phyloP scores from a whole-genome alignment of 2,329 filamentous ascomycete species.

The Pestalotiopsis sp. region DNA sequence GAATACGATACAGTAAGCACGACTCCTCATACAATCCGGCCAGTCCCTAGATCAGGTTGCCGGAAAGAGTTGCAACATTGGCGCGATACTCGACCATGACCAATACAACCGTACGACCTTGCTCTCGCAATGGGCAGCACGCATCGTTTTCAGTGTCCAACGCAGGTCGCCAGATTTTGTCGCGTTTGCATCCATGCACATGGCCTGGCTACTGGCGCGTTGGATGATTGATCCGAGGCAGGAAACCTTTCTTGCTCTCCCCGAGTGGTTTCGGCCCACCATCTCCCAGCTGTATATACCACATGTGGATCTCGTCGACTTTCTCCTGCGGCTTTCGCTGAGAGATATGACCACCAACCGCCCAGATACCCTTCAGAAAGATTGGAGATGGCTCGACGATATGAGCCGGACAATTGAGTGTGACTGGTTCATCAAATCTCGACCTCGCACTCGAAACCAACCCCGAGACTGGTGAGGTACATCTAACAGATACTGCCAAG shows the following conservation, averaged over 20 bases:
- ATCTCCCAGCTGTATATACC: neutral
- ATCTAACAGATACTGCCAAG: neutral
- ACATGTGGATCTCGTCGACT: conserved; percentile 6
- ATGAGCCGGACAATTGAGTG: neutral
- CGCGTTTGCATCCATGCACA: conserved; percentile 3
- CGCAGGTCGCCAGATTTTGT: neutral
- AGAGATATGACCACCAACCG: neutral
- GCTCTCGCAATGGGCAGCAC: conserved; percentile 2
- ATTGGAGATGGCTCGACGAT: conserved; percentile 4
- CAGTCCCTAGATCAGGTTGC: neutral
- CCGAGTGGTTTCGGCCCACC: conserved; percentile 5
- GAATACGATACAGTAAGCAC: neutral
- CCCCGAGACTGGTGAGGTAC: neutral
- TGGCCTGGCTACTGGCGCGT: neutral
- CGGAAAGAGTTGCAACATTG: neutral
- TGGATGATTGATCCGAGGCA: conserved; percentile 5
- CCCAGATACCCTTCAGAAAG: neutral
- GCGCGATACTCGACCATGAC: neutral
- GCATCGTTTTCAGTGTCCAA: neutral
- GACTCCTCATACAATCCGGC: neutral
- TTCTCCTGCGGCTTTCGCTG: neutral
- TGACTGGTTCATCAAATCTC: neutral
- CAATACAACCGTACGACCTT: neutral
- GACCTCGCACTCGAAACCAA: conserved; percentile 5
- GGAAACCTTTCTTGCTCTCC: neutral